A percentile compares a stretch with the other conserved stretches of the same genome.
phyloP scores from a whole-genome alignment of 768 basidiomycete genomes.

The Pilatotrama ljubarskyi region DNA sequence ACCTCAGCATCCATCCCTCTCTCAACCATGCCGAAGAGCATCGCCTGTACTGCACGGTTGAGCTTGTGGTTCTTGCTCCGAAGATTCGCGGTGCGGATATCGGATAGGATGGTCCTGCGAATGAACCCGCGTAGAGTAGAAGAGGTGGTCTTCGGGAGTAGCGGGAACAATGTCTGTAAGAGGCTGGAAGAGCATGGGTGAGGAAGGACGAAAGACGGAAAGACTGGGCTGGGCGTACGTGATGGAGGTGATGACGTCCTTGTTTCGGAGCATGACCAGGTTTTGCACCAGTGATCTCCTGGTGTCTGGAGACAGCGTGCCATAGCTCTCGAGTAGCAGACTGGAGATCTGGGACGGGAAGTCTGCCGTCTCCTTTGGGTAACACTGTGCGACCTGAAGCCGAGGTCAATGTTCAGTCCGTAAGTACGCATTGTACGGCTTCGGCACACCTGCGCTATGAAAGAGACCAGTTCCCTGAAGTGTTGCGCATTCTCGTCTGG shows the following conservation, averaged over 20 bases:
- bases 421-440: neutral
- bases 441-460: slow-evolving; percentile 75
- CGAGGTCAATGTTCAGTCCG: neutral
- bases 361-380: slow-evolving; percentile 85
- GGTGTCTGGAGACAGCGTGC: slow-evolving; percentile 73
- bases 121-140: slow-evolving; percentile 81
- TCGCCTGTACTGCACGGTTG: slow-evolving; percentile 92
- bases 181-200: slow-evolving; percentile 52
- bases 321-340: slow-evolving; percentile 79
- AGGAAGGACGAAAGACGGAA: neutral
- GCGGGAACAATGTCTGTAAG: slow-evolving; percentile 87
- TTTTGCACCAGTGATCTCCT: slow-evolving; percentile 86
- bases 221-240: slow-evolving; percentile 56
- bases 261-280: slow-evolving; percentile 90
- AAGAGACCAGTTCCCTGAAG: slow-evolving; percentile 85
- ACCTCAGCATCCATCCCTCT: slow-evolving; percentile 84
- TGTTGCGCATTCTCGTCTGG: slow-evolving; percentile 84
- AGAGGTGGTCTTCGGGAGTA: slow-evolving; percentile 92
- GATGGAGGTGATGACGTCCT: slow-evolving; percentile 88
- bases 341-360: slow-evolving; percentile 81
- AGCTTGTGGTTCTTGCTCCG: slow-evolving; percentile 92
- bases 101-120: slow-evolving; percentile 89
- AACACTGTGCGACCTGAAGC: slow-evolving; percentile 81
- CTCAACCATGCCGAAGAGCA: slow-evolving; percentile 96
- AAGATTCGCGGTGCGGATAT: slow-evolving; percentile 88